Conservation (phyloP, 129 eudicot species). For the Centrapalus pauciflorus region DNA sequence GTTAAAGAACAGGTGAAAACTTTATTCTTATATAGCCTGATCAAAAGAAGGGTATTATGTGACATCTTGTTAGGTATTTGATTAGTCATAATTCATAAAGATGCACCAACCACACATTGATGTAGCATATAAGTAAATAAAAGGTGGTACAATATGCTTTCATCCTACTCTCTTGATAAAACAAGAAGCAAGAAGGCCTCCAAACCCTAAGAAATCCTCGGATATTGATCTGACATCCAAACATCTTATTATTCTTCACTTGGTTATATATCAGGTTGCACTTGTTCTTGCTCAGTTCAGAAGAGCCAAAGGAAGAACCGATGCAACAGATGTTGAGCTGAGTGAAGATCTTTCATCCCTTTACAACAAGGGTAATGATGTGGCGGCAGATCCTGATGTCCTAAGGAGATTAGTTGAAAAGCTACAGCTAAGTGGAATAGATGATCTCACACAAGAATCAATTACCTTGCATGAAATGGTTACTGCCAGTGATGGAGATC, state of each 20-base stretch:
- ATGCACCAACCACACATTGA: too few species aligned
- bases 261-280: conserved; percentile 51
- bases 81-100: too few species aligned
- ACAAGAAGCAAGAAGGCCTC: neutral
- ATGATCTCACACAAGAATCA: conserved; percentile 86
- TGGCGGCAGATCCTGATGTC: conserved; percentile 47
- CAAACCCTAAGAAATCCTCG: neutral
- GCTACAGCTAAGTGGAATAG: conserved; percentile 62
- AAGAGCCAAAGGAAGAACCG: conserved; percentile 87
- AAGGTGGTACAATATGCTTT: too few species aligned
- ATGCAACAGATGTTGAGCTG: conserved; percentile 62
- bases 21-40: neutral
- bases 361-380: conserved; percentile 45
- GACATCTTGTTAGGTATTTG: too few species aligned
- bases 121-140: too few species aligned
- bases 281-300: conserved; percentile 86
- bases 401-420: conserved; percentile 69
- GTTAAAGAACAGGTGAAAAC: conserved; percentile 78
- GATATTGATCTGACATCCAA: neutral
- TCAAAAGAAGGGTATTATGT: too few species aligned
- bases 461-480: conserved; percentile 94
- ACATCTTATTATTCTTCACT: neutral
- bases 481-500: conserved; percentile 55
- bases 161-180: too few species aligned
- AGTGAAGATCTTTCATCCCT: conserved; percentile 61